A percentile compares a stretch with the other conserved stretches of the same genome.
These are phyloP conservation scores for Arthroderma sp. DNA, from an alignment of 2,329 filamentous ascomycete species.

Conservation along the genomic window DNA sequence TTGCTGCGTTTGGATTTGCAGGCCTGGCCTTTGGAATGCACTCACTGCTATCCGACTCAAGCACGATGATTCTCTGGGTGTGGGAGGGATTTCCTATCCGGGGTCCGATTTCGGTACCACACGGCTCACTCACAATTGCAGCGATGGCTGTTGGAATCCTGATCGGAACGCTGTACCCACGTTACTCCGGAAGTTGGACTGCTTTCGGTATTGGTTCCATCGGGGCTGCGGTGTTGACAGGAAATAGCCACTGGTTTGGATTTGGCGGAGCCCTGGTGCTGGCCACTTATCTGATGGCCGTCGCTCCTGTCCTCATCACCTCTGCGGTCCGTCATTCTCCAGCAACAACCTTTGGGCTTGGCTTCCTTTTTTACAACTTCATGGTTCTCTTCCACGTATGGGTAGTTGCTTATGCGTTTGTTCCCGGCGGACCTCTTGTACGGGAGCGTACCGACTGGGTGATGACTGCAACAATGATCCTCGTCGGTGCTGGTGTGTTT, in stretches of 20 bases:
- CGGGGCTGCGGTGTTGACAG: conserved; percentile 66
- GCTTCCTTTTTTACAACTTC: conserved; percentile 84
- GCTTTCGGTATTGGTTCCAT: conserved; percentile 64
- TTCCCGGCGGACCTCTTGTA: conserved; percentile 82
- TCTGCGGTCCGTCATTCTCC: conserved; percentile 67
- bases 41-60: conserved; percentile 87
- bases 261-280: conserved; percentile 71
- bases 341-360: conserved; percentile 69
- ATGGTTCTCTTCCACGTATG: conserved; percentile 95
- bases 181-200: conserved; percentile 62
- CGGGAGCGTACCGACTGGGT: conserved; percentile 94
- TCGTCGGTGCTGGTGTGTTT: conserved; percentile 75
- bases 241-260: conserved; percentile 69
- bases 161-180: conserved; percentile 60
- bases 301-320: conserved; percentile 60
- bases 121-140: conserved; percentile 73
- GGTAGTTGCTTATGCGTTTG: conserved; percentile 96
- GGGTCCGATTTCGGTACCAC: conserved; percentile 76
- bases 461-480: conserved; percentile 73
- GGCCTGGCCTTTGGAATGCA: conserved; percentile 83
- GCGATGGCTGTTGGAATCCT: conserved; percentile 75
- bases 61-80: conserved; percentile 97
- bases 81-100: conserved; percentile 93
- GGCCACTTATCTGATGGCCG: conserved; percentile 68
- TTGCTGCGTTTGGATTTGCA: conserved; percentile 66